Evolutionary conservation across 306 rosid genomes (phyloP).

Genomic region (Calophaca sinica): DNA sequence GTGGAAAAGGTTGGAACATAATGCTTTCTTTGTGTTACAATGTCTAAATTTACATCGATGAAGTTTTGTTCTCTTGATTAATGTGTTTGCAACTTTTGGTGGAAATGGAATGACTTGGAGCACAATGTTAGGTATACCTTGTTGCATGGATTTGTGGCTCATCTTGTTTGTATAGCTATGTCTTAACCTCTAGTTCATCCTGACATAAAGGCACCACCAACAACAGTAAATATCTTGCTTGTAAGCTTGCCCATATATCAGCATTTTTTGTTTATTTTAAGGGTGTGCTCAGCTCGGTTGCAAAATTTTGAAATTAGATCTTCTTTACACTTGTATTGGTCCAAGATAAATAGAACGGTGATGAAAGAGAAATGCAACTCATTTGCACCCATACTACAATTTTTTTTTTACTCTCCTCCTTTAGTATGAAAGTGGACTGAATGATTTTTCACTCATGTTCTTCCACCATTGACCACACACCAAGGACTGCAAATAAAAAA

Average conservation of each 20-base stretch:
- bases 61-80: conserved; percentile 29
- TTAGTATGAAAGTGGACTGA: conserved; percentile 26
- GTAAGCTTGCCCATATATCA: conserved; percentile 16
- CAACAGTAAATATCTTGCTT: conserved; percentile 31
- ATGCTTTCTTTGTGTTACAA: conserved; percentile 35
- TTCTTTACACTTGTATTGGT: conserved; percentile 32
- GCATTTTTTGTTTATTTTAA: conserved; percentile 24
- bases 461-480: conserved; percentile 9
- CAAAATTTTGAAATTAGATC: not conserved
- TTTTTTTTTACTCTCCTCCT: conserved; percentile 21
- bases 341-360: conserved; percentile 19
- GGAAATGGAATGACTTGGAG: conserved; percentile 29
- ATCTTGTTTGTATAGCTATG: conserved; percentile 26
- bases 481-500: not conserved
- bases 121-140: conserved; percentile 13
- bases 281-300: conserved; percentile 28
- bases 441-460: conserved; percentile 20
- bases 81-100: conserved; percentile 23
- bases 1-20: conserved; percentile 74
- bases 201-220: conserved; percentile 18
- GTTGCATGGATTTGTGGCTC: conserved; percentile 35
- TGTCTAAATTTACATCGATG: conserved; percentile 29
- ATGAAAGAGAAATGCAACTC: not conserved
- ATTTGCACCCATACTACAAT: not conserved
- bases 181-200: conserved; percentile 30